Conservation (phyloP, 139 green algal genomes). For the Bryopsis sp. region DNA sequence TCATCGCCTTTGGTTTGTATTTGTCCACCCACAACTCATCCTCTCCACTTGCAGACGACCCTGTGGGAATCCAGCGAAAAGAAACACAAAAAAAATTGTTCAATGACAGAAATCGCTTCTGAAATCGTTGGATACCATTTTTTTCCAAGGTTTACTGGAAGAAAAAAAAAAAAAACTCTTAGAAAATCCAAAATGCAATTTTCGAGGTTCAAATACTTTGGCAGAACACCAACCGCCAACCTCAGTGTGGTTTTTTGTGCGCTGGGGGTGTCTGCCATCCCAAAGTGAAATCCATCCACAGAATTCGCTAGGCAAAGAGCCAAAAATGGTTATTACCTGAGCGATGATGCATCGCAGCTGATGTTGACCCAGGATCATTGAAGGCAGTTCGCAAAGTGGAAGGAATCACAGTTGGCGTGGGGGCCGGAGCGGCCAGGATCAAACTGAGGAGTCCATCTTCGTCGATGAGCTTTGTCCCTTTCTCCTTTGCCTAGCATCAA, state of each 20-base stretch:
- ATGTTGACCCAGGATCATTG: no score
- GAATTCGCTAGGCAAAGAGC: neutral
- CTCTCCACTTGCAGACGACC: no score
- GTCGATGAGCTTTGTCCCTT: conserved; percentile 62
- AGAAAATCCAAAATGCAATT: neutral
- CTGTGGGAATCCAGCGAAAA: no score
- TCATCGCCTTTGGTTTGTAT: conserved; percentile 59
- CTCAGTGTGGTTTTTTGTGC: neutral
- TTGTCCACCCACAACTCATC: conserved; percentile 87
- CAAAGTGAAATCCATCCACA: neutral
- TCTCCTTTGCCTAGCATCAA: conserved; percentile 34
- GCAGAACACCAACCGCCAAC: neutral
- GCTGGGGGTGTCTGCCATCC: neutral
- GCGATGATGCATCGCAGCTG: no score
- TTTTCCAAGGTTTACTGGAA: neutral
- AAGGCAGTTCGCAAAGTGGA: no score
- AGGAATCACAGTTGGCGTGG: no score
- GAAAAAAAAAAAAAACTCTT: neutral
- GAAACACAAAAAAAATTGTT: neutral
- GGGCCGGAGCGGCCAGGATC: conserved; percentile 43
- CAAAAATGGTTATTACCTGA: neutral
- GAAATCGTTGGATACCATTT: neutral
- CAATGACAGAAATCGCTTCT: neutral
- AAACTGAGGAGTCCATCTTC: conserved; percentile 78
- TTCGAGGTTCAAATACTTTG: neutral